Base-by-base conservation (phyloP, 2,329 filamentous ascomycete genomes). In the Botrytis hyacinthi region DNA sequence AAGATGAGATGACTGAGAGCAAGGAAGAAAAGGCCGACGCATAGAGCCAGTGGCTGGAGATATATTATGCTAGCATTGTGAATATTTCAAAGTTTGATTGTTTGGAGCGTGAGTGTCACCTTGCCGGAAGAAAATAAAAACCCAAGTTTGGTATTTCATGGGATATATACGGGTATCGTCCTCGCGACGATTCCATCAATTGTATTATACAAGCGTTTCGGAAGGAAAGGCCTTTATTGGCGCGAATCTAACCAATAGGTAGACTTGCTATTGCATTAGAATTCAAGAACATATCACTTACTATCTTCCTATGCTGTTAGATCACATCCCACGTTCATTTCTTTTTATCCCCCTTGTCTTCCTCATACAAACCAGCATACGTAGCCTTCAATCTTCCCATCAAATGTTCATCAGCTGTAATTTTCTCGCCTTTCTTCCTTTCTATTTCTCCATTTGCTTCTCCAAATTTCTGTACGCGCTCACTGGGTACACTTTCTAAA, bases 371-470 rank as follows among this genome's bases (percentile, higher is more conserved):
- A 35, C 85, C 83, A 14, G 86, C 79, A 79, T 92, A 92, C 14
- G 85, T 90, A 32, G 86, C 89, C 75, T 83, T 86, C 70, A 92
- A 81, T 72, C 90, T 84, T 84, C 89, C 89, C 76, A 86, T 84
- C 73, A 92, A 80, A 80, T 92, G 90, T 80, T 91, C 88, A 76
- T 87, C 85, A 2, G 90, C 90, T 1, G 89, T 92, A 79, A 92
- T 81, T 2, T 89, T 86, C 80, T 86, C 87, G 10, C 70, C 70
- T 12, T 57, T 57, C 69, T 84, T 84, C 77, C 86, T 84, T 0
- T 71, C 77, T 48, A 71, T 77, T 51, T 35, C 77, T 59, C 81
- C 83, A 48, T 81, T 80, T 71, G 40, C 75, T 73, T 73, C 76
- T 68, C 37, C 37, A 71, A 84, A 85, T 71, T 79, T 81, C 77